Conservation (phyloP, 2,329 filamentous ascomycete species). For the Colletotrichum eleusines region DNA sequence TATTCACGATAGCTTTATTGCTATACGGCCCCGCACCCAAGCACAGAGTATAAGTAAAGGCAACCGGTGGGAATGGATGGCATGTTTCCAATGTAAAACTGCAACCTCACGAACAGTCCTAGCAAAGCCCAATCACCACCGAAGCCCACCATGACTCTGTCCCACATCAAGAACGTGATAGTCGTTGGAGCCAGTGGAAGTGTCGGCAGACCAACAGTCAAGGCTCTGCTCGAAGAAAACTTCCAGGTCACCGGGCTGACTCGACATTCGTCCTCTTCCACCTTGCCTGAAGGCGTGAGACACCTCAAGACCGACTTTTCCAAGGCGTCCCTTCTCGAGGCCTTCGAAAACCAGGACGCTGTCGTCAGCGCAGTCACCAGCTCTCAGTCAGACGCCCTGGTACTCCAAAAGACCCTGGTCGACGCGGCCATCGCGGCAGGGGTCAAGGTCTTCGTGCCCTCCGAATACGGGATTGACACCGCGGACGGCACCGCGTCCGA, state of each 20-base stretch:
- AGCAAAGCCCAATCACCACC: not conserved
- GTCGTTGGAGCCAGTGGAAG: conserved; percentile 21
- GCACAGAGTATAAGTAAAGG: not conserved
- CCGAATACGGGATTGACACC: conserved; percentile 21
- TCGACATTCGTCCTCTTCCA: not conserved
- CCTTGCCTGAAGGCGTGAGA: not conserved
- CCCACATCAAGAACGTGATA: conserved; percentile 1
- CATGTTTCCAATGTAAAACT: not conserved
- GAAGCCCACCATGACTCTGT: not conserved
- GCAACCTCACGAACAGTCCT: not conserved
- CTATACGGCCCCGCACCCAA: not conserved
- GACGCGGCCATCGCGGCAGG: conserved; percentile 10
- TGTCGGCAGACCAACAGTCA: conserved; percentile 4
- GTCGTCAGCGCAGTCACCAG: not conserved
- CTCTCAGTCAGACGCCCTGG: not conserved
- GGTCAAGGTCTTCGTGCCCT: conserved; percentile 20
- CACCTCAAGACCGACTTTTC: conserved; percentile 3
- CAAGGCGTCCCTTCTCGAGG: not conserved
- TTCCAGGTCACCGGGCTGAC: conserved; percentile 18
- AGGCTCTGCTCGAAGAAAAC: not conserved
- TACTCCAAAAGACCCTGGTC: conserved; percentile 5
- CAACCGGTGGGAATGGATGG: not conserved
- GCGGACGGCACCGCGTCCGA: not conserved
- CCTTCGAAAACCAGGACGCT: not conserved
- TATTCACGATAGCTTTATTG: not conserved